Conservation (phyloP, 768 basidiomycete genomes). For the Mycena belliarum region DNA sequence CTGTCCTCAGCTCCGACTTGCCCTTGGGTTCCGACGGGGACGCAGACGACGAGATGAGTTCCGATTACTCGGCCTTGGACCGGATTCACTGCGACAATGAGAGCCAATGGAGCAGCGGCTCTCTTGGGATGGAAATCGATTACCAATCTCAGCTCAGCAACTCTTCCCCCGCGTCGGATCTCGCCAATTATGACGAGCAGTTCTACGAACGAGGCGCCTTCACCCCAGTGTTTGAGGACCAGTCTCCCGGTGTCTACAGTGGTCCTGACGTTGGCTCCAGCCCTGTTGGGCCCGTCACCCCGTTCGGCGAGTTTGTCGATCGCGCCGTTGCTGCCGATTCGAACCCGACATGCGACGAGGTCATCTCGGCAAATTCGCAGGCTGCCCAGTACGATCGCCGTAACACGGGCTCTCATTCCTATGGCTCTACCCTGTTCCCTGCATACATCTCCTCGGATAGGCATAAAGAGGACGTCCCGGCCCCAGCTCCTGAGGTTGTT, state of each 20-base stretch:
- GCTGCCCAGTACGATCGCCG: conserved; percentile 14
- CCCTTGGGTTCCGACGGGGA: conserved; percentile 31
- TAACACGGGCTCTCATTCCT: conserved; percentile 23
- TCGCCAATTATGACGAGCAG: conserved; percentile 29
- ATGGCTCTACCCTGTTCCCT: conserved; percentile 19
- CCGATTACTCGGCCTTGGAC: conserved; percentile 37
- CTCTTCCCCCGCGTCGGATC: conserved; percentile 23
- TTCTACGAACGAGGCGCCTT: conserved; percentile 49
- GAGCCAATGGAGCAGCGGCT: conserved; percentile 37
- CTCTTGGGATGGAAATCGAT: conserved; percentile 34
- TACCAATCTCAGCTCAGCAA: conserved; percentile 21
- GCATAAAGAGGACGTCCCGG: conserved; percentile 36
- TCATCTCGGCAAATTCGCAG: conserved; percentile 28
- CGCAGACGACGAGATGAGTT: conserved; percentile 48
- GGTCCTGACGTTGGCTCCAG: conserved; percentile 61
- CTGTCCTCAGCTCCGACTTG: conserved; percentile 22
- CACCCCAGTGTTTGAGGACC: conserved; percentile 65
- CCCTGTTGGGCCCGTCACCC: conserved; percentile 73
- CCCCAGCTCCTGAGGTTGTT: conserved; percentile 43
- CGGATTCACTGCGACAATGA: conserved; percentile 36
- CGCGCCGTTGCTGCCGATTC: conserved; percentile 55
- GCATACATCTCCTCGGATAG: conserved; percentile 32
- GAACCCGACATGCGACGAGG: conserved; percentile 9
- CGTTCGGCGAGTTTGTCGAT: conserved; percentile 77
- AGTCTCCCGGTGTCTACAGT: conserved; percentile 55